Evolutionary conservation across 163 green algal species (phyloP), one percentile per base, ranked within the genome.

Genomic region (Scenedesmus sp.): DNA sequence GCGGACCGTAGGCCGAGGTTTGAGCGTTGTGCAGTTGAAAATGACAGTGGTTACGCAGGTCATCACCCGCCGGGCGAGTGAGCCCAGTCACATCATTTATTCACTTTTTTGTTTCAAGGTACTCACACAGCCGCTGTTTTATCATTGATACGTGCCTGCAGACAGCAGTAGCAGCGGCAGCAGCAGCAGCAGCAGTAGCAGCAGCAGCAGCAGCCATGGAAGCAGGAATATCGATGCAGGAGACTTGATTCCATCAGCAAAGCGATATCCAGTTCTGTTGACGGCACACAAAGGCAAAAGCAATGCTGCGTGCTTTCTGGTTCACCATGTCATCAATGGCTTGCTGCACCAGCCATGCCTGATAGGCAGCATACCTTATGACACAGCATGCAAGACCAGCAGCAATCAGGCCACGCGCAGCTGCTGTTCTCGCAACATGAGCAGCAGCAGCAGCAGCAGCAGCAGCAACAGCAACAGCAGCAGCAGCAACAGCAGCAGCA

Each of bases 11-110:
- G 70, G 4, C 70, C 70, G 70, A 79, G 70, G 70, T 52, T 15
- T 79, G 70, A 79, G 70, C 66, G 15, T 52, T 26, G 18, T 79
- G 70, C 70, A 46, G 70, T 79, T 79, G 70, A 79, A 20, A 52
- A 79, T 79, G 23, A 79, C 70, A 79, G 70, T 52, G 70, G 70
- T 79, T 79, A 79, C 70, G 70, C 70, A 79, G 23, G 70, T 79
- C 70, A 52, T 6, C 5, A 26, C 3, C 70, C 34, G 34, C 34
- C 34, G 34, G 23, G 70, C 70, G 23, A 6, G 23, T 79, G 70
- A 52, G 13, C 7, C 67, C 46, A 79, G 59, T 64, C 8, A 64
- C 7, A 64, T 64, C 59, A 64, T 64, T 15, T 10, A 64, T 70
- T 70, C 62, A 23, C 9, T 10, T 13, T 10, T 64, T 64, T 64